phyloP scores from a whole-genome alignment of 371 early-diverging fungal genomes.

The Blakeslea trispora region DNA sequence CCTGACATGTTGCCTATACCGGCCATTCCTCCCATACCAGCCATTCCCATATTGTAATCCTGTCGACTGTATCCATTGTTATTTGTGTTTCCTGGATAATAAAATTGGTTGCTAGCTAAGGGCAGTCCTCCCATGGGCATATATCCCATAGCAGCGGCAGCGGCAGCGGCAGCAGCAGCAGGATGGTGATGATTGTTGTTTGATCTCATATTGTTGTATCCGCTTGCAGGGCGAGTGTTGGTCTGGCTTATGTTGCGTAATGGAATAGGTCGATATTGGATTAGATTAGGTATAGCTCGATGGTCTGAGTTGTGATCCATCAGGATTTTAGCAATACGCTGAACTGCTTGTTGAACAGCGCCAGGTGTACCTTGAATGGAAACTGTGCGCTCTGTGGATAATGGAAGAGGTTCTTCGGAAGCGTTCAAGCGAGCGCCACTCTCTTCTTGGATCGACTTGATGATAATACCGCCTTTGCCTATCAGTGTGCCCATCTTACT shows the following conservation, averaged over 20 bases:
- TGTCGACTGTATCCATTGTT: constrained; percentile 27
- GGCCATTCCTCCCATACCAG: constrained; percentile 22
- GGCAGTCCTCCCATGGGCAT: constrained; percentile 40
- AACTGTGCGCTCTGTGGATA: constrained; percentile 81
- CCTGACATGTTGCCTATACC: constrained; percentile 32
- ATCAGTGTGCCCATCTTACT: constrained; percentile 88
- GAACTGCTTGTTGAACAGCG: constrained; percentile 77
- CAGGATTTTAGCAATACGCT: constrained; percentile 71
- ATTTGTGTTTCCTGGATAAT: constrained; percentile 29
- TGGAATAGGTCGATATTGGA: constrained; percentile 65
- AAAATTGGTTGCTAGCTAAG: constrained; percentile 21
- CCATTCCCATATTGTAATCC: constrained; percentile 28
- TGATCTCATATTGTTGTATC: constrained; percentile 18
- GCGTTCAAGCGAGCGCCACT: constrained; percentile 86
- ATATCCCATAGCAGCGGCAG: constrained; percentile 31
- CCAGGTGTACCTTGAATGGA: constrained; percentile 85
- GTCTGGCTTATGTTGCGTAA: constrained; percentile 4
- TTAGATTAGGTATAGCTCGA: constrained; percentile 40
- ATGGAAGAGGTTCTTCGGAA: constrained; percentile 74
- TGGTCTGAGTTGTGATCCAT: constrained; percentile 52
- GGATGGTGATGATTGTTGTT: constrained; percentile 9
- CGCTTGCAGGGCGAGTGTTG: neutral
- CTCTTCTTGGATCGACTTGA: constrained; percentile 84
- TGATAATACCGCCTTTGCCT: constrained; percentile 86
- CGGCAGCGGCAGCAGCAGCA: constrained; percentile 24